These are phyloP conservation scores for Camellia lanceoleosa DNA, from an alignment of 148 eudicot genomes.

Conservation along the genomic window DNA sequence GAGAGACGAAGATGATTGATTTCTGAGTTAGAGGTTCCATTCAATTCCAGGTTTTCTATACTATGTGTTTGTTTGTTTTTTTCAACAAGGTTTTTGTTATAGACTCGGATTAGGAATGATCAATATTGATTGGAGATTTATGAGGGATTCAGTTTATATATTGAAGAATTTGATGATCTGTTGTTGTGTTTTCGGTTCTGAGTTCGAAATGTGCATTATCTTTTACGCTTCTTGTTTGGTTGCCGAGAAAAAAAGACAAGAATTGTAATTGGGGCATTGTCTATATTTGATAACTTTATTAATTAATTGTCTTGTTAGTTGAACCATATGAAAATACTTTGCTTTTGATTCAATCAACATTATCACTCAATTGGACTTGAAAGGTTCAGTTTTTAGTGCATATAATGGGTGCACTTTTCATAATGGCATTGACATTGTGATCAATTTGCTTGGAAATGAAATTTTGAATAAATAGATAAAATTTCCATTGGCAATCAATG, in stretches of 20 bases:
- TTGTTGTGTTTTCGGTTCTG: not conserved
- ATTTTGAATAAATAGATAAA: no score
- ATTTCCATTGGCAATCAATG: no score
- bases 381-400: not conserved
- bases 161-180: not conserved
- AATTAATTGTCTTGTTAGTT: not conserved
- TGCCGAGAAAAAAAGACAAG: not conserved
- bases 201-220: no score
- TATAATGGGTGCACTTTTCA: not conserved
- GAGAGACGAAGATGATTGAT: conserved; percentile 31
- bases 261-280: not conserved
- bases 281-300: no score
- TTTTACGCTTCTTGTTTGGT: not conserved
- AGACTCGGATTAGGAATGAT: not conserved
- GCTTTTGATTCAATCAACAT: conserved; percentile 6
- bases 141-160: not conserved
- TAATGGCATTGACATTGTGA: not conserved
- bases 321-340: not conserved
- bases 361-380: not conserved
- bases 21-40: not conserved
- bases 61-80: not conserved
- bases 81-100: not conserved
- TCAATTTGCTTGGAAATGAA: not conserved
- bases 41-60: not conserved
- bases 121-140: not conserved